These are phyloP conservation scores for Monosporascus sp. DNA, from an alignment of 2,329 filamentous ascomycete genomes.

Conservation along the genomic window DNA sequence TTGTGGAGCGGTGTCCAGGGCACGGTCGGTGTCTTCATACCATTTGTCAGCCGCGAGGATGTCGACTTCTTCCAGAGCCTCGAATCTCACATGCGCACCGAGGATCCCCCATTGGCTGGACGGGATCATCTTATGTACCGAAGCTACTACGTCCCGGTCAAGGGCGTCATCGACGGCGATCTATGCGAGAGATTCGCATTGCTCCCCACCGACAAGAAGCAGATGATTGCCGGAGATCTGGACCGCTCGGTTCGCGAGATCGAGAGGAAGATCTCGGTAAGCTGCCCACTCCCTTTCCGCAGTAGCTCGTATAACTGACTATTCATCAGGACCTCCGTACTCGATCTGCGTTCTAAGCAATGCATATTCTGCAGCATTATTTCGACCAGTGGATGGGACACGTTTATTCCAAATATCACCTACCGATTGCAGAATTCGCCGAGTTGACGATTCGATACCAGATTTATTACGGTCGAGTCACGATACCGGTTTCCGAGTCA, in stretches of 20 bases:
- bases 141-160: constrained; percentile 92
- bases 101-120: constrained; percentile 83
- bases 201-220: constrained; percentile 82
- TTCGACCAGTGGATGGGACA: too few relatives aligned
- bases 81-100: constrained; percentile 79
- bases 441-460: too few relatives aligned
- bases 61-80: constrained; percentile 96
- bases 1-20: constrained; percentile 94
- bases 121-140: constrained; percentile 94
- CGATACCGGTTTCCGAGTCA: too few relatives aligned
- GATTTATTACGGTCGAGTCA: too few relatives aligned
- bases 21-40: constrained; percentile 87
- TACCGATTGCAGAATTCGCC: too few relatives aligned
- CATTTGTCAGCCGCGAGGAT: constrained; percentile 86
- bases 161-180: constrained; percentile 95
- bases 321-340: constrained; percentile 49
- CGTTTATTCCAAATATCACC: too few relatives aligned
- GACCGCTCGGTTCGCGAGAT: constrained; percentile 89
- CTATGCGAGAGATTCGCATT: constrained; percentile 87
- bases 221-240: constrained; percentile 88
- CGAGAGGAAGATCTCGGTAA: constrained; percentile 83
- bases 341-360: constrained; percentile 50
- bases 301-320: constrained; percentile 17
- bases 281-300: constrained; percentile 16
- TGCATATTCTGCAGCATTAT: constrained; percentile 3